A percentile compares a stretch with the other conserved stretches of the same genome.
Evolutionary conservation across 257 asterid genomes (phyloP).

Genomic region (Nicotiana paniculata): DNA sequence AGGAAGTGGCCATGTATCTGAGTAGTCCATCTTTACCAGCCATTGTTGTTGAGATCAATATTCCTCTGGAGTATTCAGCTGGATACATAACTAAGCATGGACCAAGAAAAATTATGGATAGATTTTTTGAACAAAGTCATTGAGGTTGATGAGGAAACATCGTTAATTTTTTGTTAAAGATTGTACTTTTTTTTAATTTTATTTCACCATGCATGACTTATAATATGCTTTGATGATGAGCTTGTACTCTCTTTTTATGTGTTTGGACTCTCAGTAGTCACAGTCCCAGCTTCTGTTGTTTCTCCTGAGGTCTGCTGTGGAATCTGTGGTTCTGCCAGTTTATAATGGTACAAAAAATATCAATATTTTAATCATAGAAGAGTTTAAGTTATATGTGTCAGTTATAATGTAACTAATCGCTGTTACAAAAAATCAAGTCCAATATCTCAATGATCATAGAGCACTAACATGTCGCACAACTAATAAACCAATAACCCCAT

Average conservation of each 20-base stretch:
- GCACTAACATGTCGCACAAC: too few relatives aligned
- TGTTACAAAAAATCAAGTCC: too few relatives aligned
- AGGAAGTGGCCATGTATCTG: constrained; percentile 15
- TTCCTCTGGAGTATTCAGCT: neutral
- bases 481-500: too few relatives aligned
- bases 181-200: constrained; percentile 9
- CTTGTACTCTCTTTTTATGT: constrained; percentile 24
- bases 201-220: neutral
- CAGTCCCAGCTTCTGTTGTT: constrained; percentile 45
- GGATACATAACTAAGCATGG: neutral
- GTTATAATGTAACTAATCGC: too few relatives aligned
- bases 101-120: constrained; percentile 17
- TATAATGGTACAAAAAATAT: neutral
- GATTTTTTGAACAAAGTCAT: constrained; percentile 18
- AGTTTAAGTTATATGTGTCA: neutral
- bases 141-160: neutral
- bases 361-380: neutral
- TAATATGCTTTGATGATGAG: neutral
- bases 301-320: constrained; percentile 55
- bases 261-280: constrained; percentile 53
- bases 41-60: neutral
- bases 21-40: constrained; percentile 17
- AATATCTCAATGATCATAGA: too few relatives aligned
- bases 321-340: constrained; percentile 43
- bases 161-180: constrained; percentile 13